Evolutionary conservation across 2,329 filamentous ascomycete species (phyloP), one percentile per base, ranked within the genome.

Genomic region (Fusarium nisikadoi): DNA sequence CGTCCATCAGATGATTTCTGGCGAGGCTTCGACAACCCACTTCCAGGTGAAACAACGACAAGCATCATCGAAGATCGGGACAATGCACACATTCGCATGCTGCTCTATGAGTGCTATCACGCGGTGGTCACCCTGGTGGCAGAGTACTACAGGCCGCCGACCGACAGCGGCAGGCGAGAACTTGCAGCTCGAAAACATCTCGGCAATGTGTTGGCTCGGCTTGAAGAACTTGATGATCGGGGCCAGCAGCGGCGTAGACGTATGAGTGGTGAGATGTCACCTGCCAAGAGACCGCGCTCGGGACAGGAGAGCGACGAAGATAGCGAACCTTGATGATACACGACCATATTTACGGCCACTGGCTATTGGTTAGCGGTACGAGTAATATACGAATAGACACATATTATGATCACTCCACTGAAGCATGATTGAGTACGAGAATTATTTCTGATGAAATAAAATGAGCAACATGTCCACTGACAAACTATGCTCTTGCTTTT

Each of bases 101-200:
- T 90, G 5, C 78, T 91, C 6, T 91, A 91, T 78, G 84, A 86
- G 68, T 88, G 86, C 74, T 90, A 89, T 75, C 87, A 90, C 69
- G 84, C 87, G 7, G 81, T 86, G 2, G 83, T 85, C 8, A 79
- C 81, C 42, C 84, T 91, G 9, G 88, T 89, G 5, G 82, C 79
- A 36, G 87, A 88, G 68, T 89, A 89, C 74, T 90, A 89, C 74
- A 83, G 87, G 4, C 86, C 86, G 5, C 80, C 81, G 7, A 77
- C 75, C 6, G 84, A 86, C 58, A 87, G 86, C 66, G 86, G 82
- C 52, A 80, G 80, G 20, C 80, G 83, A 9, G 89, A 91, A 76
- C 81, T 90, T 17, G 84, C 84, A 12, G 88, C 87, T 3, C 79
- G 89, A 39, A 85, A 85, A 71, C 84, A 82, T 23, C 78, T 91